Base-by-base conservation (phyloP, 2,329 filamentous ascomycete genomes). In the Peltaster fructicola region DNA sequence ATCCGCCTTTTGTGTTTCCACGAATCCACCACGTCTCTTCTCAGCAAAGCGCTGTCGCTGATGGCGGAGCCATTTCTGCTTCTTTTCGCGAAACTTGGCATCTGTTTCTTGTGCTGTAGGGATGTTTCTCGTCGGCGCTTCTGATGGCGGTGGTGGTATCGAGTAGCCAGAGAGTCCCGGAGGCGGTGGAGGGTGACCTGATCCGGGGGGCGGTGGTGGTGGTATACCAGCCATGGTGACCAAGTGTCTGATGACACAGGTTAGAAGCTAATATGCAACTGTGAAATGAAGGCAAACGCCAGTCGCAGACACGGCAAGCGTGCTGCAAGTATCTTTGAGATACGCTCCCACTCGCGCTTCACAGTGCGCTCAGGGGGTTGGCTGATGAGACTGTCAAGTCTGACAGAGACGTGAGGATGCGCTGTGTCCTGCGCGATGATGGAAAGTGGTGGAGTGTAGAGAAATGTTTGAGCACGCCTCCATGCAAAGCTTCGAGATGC, bases 51-150 rank as follows among this genome's bases (percentile, higher is more conserved):
- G 73, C 50, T 82, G 88, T 41, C 82, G 73, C 57, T 91, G 88
- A 37, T 67, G 70, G 33, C 84, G 76, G 43, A 95, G 63, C 90
- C 90, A 98, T 73, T 93, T 84, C 51, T 82, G 91, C 66, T 95
- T 98, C 66, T 95, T 98, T 54, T 93, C 80, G 30, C 84, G 80
- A 46, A 93, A 91, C 58, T 98, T 98, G 25, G 82, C 82, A 44
- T 80, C 65, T 37, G 84, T 79, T 21, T 82, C 74, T 47, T 95
- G 75, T 38, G 72, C 65, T 13, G 74, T 68, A 20, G 82, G 81
- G 14, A 24, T 16, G 35, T 72, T 72, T 51, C 82, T 90, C 19
- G 81, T 81, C 14, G 82, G 82, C 13, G 84, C 82, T n/a, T n/a
- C n/a, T n/a, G n/a, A n/a, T 26, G 82, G 81, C 34, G 84, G 39